Conservation (phyloP, 495 filamentous ascomycete species). For the Neurospora discreta region DNA sequence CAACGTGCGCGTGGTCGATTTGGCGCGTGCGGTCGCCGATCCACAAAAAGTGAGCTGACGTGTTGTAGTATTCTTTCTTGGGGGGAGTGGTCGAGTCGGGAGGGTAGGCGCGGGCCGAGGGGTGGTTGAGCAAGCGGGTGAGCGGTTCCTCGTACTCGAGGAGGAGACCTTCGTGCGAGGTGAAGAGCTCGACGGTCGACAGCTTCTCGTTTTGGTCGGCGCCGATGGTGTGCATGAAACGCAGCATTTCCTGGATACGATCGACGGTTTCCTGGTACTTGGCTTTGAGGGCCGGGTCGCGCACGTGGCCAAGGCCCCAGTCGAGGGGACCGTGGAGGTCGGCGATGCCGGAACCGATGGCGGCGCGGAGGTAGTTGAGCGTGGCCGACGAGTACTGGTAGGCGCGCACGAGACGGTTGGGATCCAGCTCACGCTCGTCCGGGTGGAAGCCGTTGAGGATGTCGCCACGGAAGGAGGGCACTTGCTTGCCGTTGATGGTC, state of each 20-base stretch:
- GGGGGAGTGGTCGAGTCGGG: constrained; percentile 9
- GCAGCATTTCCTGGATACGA: constrained; percentile 80
- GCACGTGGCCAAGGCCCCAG: constrained; percentile 92
- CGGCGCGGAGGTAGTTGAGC: constrained; percentile 79
- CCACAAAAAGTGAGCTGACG: constrained; percentile 96
- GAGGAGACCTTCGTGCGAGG: constrained; percentile 87
- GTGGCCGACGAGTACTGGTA: constrained; percentile 95
- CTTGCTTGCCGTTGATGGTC: constrained; percentile 62
- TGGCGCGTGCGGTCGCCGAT: constrained; percentile 94
- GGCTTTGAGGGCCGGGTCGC: constrained; percentile 65
- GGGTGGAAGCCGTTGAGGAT: constrained; percentile 82
- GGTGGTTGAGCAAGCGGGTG: constrained; percentile 63
- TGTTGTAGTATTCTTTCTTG: constrained; percentile 60
- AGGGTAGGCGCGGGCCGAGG: constrained; percentile 18
- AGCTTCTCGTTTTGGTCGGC: constrained; percentile 77
- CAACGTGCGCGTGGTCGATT: constrained; percentile 82
- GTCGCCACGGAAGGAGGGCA: constrained; percentile 87
- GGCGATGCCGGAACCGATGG: constrained; percentile 78
- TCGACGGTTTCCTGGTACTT: constrained; percentile 75
- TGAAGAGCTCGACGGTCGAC: constrained; percentile 90
- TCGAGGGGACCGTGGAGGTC: constrained; percentile 89
- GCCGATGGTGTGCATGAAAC: constrained; percentile 92
- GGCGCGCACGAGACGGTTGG: constrained; percentile 70
- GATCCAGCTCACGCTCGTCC: constrained; percentile 66
- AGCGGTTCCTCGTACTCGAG: constrained; percentile 89